Percentiles rank a stretch among this genome's conserved stretches.
Evolutionary conservation across 2,329 filamentous ascomycete genomes (phyloP).

Genomic region (Aplosporella prunicola): DNA sequence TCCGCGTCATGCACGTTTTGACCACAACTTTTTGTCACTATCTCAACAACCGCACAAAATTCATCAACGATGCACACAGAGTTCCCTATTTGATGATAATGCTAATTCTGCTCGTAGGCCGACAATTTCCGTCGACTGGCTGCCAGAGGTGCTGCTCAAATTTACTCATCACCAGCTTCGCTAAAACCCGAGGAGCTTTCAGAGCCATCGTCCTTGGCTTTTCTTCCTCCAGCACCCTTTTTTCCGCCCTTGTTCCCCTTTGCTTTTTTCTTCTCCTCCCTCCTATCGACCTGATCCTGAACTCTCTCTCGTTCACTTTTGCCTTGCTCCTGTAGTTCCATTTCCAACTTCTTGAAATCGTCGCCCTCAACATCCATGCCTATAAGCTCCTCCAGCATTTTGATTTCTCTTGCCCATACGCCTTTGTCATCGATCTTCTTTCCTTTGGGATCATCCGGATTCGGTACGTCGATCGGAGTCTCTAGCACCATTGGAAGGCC

Average conservation of each 20-base stretch:
- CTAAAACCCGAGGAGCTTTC: too few species aligned
- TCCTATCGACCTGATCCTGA: conserved; percentile 70
- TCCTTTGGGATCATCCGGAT: conserved; percentile 48
- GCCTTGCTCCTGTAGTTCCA: conserved; percentile 57
- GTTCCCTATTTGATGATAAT: too few species aligned
- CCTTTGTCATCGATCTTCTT: conserved; percentile 60
- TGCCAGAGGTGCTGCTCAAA: too few species aligned
- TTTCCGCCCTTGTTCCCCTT: conserved; percentile 34
- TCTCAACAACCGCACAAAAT: too few species aligned
- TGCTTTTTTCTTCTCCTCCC: conserved; percentile 50
- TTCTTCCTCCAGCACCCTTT: conserved; percentile 26
- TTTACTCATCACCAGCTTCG: too few species aligned
- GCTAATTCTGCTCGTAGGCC: too few species aligned
- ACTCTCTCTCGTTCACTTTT: conserved; percentile 62
- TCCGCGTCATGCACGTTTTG: too few species aligned
- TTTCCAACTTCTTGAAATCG: conserved; percentile 60
- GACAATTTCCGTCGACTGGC: too few species aligned
- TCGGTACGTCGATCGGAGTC: conserved; percentile 77
- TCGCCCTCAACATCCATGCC: conserved; percentile 70
- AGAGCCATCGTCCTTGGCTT: too few species aligned
- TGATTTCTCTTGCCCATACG: conserved; percentile 91
- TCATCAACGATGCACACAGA: too few species aligned
- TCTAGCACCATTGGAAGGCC: conserved; percentile 86
- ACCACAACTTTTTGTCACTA: too few species aligned
- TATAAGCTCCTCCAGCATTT: conserved; percentile 79